A percentile compares a stretch with the other conserved stretches of the same genome.
Evolutionary conservation across 345 rosid species (phyloP).

Genomic region (Populus davidiana): DNA sequence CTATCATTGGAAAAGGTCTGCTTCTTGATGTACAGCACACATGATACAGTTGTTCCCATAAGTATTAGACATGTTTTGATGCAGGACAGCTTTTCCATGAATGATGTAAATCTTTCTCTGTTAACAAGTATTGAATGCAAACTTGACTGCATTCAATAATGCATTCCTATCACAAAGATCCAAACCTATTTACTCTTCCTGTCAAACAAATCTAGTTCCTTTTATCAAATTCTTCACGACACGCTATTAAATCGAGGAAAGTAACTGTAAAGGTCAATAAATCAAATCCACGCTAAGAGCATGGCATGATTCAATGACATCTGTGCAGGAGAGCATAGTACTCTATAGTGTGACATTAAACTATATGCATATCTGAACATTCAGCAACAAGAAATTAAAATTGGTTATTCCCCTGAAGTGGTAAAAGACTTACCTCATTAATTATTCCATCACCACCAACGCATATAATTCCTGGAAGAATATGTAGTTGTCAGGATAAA

Average conservation of each 20-base stretch:
- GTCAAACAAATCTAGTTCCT: background rate
- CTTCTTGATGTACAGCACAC: background rate
- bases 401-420: background rate
- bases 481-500: slow-evolving; percentile 15
- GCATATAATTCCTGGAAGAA: slow-evolving; percentile 78
- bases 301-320: background rate
- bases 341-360: too few species aligned
- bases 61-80: background rate
- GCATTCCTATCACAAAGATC: background rate
- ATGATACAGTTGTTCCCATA: too few species aligned
- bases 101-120: background rate
- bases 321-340: background rate
- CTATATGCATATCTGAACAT: background rate
- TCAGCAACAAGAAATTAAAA: background rate
- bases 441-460: slow-evolving; percentile 98
- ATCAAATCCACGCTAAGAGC: background rate
- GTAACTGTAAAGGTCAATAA: background rate
- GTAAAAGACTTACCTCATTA: slow-evolving; percentile 68
- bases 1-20: background rate
- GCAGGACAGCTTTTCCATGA: background rate
- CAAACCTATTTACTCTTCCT: background rate
- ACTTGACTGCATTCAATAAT: too few species aligned
- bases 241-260: background rate
- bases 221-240: background rate
- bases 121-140: background rate